Percentiles rank a stretch among this genome's conserved stretches.
Evolutionary conservation across 2,329 filamentous ascomycete genomes (phyloP).

Genomic region (Exutisphaerella laricina): DNA sequence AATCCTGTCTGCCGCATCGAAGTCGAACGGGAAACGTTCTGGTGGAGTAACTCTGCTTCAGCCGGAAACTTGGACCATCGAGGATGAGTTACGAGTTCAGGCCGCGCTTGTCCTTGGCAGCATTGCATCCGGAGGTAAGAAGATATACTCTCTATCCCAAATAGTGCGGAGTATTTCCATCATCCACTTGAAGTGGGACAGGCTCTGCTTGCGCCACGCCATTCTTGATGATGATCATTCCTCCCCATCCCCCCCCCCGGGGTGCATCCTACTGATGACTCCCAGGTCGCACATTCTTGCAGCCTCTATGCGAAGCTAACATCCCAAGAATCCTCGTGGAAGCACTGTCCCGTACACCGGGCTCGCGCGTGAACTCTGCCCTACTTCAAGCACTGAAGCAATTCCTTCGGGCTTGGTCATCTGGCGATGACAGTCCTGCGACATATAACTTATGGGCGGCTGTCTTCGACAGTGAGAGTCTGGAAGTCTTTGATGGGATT

Average conservation of each 20-base stretch:
- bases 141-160: too few species aligned
- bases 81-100: constrained; percentile 66
- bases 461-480: constrained; percentile 58
- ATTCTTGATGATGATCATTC: too few species aligned
- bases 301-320: constrained; percentile 63
- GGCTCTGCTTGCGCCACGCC: too few species aligned
- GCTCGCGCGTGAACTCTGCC: constrained; percentile 60
- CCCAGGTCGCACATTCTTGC: constrained; percentile 71
- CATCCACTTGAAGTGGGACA: too few species aligned
- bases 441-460: constrained; percentile 22
- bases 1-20: constrained; percentile 43
- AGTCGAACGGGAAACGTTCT: constrained; percentile 45
- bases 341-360: constrained; percentile 58
- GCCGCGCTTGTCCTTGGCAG: constrained; percentile 80
- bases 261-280: too few species aligned
- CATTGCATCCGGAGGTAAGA: constrained; percentile 84
- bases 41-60: constrained; percentile 37
- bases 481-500: constrained; percentile 60
- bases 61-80: constrained; percentile 46
- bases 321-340: constrained; percentile 65
- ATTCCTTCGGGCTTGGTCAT: constrained; percentile 57
- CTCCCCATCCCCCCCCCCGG: too few species aligned
- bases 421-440: constrained; percentile 7
- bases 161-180: too few species aligned
- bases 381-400: constrained; percentile 69